Evolutionary conservation across 768 basidiomycete species (phyloP).

Genomic region (Amanita subjunquillea): DNA sequence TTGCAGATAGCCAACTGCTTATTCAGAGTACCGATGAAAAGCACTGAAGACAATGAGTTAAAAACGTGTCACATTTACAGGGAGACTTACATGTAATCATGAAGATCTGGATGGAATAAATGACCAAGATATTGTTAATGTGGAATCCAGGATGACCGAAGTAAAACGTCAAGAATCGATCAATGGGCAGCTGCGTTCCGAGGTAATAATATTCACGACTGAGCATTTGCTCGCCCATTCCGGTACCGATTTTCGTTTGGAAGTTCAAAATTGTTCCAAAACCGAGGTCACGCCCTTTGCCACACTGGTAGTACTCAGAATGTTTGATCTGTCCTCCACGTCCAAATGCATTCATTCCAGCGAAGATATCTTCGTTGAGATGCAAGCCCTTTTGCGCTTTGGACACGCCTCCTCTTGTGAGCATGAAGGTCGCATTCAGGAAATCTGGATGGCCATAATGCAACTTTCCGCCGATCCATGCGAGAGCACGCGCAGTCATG

Average conservation of each 20-base stretch:
- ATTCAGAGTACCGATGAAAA: conserved; percentile 95
- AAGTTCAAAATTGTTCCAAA: conserved; percentile 99
- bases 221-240: conserved; percentile 99
- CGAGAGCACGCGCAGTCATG: conserved; percentile 87
- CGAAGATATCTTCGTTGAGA: conserved; percentile 98
- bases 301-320: conserved; percentile 98
- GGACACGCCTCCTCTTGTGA: conserved; percentile 94
- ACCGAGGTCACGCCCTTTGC: conserved; percentile 97
- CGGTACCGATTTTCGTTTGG: conserved; percentile 99
- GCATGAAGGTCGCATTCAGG: conserved; percentile 97
- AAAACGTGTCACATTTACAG: neutral
- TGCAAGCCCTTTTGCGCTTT: conserved; percentile 99
- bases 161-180: conserved; percentile 99
- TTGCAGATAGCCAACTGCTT: conserved; percentile 84
- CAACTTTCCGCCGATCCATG: conserved; percentile 97
- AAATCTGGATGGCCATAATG: conserved; percentile 99
- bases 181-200: conserved; percentile 94
- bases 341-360: conserved; percentile 98
- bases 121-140: conserved; percentile 98
- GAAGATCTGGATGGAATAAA: conserved; percentile 95
- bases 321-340: conserved; percentile 99
- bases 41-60: conserved; percentile 35
- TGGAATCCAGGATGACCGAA: conserved; percentile 99
- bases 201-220: conserved; percentile 99
- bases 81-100: conserved; percentile 78